These are phyloP conservation scores for Penicillium verhagenii DNA, from an alignment of 495 filamentous ascomycete species.

Conservation along the genomic window DNA sequence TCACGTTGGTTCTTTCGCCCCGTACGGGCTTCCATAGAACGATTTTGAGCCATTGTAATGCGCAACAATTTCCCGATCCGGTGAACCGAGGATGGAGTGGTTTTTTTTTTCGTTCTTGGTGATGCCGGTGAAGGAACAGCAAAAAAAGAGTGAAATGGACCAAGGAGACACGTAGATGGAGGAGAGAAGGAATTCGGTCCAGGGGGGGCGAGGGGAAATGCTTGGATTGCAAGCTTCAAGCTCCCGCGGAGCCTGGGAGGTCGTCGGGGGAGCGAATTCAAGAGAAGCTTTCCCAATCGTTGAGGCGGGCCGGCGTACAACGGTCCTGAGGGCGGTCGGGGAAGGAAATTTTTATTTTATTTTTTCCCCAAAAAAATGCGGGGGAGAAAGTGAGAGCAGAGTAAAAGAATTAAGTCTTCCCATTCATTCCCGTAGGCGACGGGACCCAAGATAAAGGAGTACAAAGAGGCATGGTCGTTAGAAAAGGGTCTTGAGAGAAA, in stretches of 20 bases:
- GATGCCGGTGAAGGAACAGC: slow-evolving; percentile 7
- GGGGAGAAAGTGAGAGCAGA: slow-evolving; percentile 10
- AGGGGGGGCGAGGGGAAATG: slow-evolving; percentile 5
- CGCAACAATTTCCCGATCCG: slow-evolving; percentile 11
- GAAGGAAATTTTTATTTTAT: slow-evolving; percentile 29
- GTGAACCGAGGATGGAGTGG: not conserved
- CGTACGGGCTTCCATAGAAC: slow-evolving; percentile 74
- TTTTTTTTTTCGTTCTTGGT: not conserved
- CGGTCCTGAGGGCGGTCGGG: slow-evolving; percentile 4
- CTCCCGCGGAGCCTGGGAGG: slow-evolving; percentile 17
- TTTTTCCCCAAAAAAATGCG: slow-evolving; percentile 23
- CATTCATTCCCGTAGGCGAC: slow-evolving; percentile 45
- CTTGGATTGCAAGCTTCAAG: slow-evolving; percentile 4
- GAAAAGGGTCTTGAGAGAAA: slow-evolving; percentile 18
- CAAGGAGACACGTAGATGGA: not conserved
- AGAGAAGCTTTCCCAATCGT: not conserved
- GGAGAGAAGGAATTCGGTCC: slow-evolving; percentile 3
- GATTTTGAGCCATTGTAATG: slow-evolving; percentile 57
- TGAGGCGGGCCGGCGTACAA: not conserved
- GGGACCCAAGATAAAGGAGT: slow-evolving; percentile 36
- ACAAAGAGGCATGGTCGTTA: slow-evolving; percentile 40
- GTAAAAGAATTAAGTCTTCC: slow-evolving; percentile 36
- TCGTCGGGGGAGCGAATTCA: not conserved
- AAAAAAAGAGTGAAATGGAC: slow-evolving; percentile 15
- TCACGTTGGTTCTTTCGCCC: slow-evolving; percentile 78